Conservation (phyloP, 768 basidiomycete species). For the Hygrocybe punicea region DNA sequence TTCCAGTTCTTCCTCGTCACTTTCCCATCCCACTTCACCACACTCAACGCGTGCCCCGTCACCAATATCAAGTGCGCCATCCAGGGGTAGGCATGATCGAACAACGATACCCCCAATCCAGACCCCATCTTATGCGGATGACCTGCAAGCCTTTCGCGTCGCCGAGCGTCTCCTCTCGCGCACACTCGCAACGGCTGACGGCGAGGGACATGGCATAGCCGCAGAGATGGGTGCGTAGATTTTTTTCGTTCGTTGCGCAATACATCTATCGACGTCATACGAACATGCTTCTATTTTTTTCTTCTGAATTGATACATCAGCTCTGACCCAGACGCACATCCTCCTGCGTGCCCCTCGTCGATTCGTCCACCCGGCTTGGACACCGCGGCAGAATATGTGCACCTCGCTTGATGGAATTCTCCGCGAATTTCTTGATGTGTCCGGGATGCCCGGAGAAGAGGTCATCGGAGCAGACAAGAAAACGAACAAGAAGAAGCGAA, state of each 20-base stretch:
- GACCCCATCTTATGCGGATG: conserved; percentile 19
- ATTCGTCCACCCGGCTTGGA: conserved; percentile 47
- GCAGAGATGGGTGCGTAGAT: conserved; percentile 29
- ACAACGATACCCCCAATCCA: conserved; percentile 6
- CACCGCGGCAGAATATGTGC: conserved; percentile 44
- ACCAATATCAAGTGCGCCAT: background rate
- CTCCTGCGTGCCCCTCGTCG: conserved; percentile 46
- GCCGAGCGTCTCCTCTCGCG: conserved; percentile 37
- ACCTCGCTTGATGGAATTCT: conserved; percentile 38
- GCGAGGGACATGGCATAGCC: conserved; percentile 25
- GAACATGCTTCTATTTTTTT: background rate
- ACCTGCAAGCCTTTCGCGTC: conserved; percentile 26
- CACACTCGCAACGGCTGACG: conserved; percentile 26
- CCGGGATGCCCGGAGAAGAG: conserved; percentile 12
- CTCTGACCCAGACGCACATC: conserved; percentile 46
- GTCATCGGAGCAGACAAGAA: background rate
- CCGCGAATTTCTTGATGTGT: conserved; percentile 40
- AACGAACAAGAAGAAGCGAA: conserved; percentile 19
- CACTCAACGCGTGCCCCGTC: background rate
- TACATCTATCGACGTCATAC: background rate
- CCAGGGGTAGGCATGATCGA: too few relatives aligned
- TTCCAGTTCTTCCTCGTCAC: too few relatives aligned
- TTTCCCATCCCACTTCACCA: background rate
- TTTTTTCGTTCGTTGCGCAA: background rate
- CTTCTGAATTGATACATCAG: conserved; percentile 19